Evolutionary conservation across 2,329 filamentous ascomycete species (phyloP), one percentile per base, ranked within the genome.

Genomic region (Trichophyton rubrum): DNA sequence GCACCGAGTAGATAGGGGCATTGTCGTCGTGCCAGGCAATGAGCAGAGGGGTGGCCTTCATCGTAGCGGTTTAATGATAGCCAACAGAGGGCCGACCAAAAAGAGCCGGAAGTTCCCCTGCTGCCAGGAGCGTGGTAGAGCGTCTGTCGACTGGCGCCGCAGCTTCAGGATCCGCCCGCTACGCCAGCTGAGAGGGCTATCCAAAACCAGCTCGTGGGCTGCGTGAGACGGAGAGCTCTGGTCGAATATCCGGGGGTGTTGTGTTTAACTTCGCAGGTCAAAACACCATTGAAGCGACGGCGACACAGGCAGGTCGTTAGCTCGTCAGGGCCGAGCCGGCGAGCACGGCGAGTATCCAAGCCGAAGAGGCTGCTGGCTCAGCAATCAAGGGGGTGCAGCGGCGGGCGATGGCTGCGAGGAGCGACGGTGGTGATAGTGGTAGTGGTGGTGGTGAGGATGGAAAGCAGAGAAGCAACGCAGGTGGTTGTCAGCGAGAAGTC

Each of bases 21-120:
- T 95, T 96, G 72, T 96, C 89, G 75, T 96, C 89, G 77, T 99
- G 95, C 93, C 93, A 99, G 80, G 95, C 90, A 77, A 99, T 92
- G 72, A 97, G 92, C 68, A 99, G 82, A 68, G 93, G 92, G 71
- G 90, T 87, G 72, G 90, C 91, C 83, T 95, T 97, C 93, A 99
- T 99, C 72, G 74, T 71, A 70, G 58, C 22, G 17, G 51, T 41
- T 53, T 47, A 56, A 15, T 41, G 53, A 38, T 43, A 27, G 58
- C 60, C 57, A 59, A 6, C 35, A 22, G 38, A 27, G 38, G 60
- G 38, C 56, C n/a, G 43, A 40, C 56, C 56, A 40, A 57, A 40
- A 57, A 13, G 38, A 38, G 20, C 27, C 20, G 27, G 22, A 53
- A 53, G 49, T 53, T 30, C 49, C 27, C 49, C 49, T 53, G 22